Conservation (phyloP, 2,329 filamentous ascomycete genomes). For the Hypoxylon sp. region DNA sequence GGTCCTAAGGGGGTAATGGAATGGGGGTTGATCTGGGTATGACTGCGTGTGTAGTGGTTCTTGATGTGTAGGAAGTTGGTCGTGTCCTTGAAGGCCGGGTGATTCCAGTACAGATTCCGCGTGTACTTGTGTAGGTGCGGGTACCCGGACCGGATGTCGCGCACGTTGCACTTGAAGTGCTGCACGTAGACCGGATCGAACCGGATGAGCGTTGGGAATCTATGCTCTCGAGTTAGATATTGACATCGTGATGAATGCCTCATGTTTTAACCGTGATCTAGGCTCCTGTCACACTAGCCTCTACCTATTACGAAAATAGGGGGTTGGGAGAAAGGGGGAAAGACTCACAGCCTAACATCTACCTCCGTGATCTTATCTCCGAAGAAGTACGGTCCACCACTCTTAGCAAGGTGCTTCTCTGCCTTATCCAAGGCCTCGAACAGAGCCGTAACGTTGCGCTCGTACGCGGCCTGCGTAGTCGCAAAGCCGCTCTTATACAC, state of each 20-base stretch:
- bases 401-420: constrained; percentile 75
- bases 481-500: constrained; percentile 87
- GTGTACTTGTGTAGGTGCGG: constrained; percentile 86
- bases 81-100: constrained; percentile 82
- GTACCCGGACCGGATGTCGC: constrained; percentile 87
- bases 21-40: constrained; percentile 76
- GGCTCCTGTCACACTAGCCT: neutral
- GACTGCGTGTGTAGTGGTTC: constrained; percentile 75
- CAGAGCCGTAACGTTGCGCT: constrained; percentile 77
- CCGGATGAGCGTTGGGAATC: constrained; percentile 53
- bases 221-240: constrained; percentile 30
- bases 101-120: constrained; percentile 86
- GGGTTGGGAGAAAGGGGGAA: neutral
- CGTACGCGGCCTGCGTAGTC: constrained; percentile 85
- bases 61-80: constrained; percentile 98
- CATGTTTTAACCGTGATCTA: neutral
- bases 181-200: constrained; percentile 81
- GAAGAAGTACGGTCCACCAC: constrained; percentile 78
- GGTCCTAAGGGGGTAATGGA: constrained; percentile 89
- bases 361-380: constrained; percentile 83
- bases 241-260: neutral
- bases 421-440: constrained; percentile 84
- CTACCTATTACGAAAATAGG: neutral
- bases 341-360: constrained; percentile 77
- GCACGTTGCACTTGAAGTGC: constrained; percentile 89